These are phyloP conservation scores for Pholiota microspora DNA, from an alignment of 768 basidiomycete species.

Conservation along the genomic window DNA sequence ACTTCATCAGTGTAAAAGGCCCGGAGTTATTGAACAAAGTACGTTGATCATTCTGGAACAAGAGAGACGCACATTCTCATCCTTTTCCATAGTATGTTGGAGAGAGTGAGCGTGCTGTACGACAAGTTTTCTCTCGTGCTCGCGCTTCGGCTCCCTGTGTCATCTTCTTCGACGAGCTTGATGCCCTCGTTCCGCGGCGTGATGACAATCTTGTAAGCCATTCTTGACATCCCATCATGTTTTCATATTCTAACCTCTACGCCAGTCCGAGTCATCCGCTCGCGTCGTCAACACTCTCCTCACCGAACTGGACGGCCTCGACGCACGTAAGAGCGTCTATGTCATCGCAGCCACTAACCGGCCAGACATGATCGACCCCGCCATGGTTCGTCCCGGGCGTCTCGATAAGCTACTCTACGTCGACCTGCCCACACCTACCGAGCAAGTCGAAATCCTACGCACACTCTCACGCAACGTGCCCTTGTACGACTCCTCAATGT, in stretches of 20 bases:
- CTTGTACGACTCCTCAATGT: constrained; percentile 31
- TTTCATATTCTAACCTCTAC: neutral
- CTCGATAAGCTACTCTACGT: constrained; percentile 94
- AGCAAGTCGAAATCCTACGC: constrained; percentile 81
- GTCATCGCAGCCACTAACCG: constrained; percentile 95
- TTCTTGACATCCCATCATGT: neutral
- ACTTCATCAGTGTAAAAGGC: constrained; percentile 97
- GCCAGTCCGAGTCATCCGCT: constrained; percentile 87
- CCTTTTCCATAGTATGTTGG: constrained; percentile 76
- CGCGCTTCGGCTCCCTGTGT: constrained; percentile 93
- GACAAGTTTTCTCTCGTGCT: constrained; percentile 93
- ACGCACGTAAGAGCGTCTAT: constrained; percentile 82
- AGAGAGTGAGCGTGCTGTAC: constrained; percentile 92
- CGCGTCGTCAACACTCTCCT: constrained; percentile 93
- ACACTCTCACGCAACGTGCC: constrained; percentile 77
- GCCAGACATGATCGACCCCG: constrained; percentile 97
- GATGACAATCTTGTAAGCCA: constrained; percentile 81
- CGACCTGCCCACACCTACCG: constrained; percentile 71
- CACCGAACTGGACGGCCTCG: constrained; percentile 92
- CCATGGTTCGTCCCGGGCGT: constrained; percentile 95
- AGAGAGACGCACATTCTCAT: neutral
- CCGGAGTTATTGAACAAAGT: constrained; percentile 96
- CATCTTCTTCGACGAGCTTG: constrained; percentile 94
- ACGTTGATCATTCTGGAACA: neutral
- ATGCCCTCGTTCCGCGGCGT: constrained; percentile 86